Conservation (phyloP, 2,329 filamentous ascomycete genomes). For the Ophiosphaerella korrae region DNA sequence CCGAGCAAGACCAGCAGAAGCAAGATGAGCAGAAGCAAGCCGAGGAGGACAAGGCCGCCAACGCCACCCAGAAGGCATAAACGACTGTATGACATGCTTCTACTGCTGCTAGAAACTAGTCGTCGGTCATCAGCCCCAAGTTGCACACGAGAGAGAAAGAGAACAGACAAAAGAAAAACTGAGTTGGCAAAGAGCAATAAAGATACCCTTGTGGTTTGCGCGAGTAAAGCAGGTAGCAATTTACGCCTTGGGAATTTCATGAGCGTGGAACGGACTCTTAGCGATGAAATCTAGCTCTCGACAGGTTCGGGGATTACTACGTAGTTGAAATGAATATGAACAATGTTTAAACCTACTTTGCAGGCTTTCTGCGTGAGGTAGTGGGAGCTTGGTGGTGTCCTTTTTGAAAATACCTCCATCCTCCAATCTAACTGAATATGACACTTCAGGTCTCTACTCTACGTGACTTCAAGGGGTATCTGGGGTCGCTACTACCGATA, state of each 20-base stretch:
- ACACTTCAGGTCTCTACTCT: no score
- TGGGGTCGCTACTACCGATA: no score
- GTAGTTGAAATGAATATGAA: background rate
- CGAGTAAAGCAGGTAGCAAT: background rate
- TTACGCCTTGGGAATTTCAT: background rate
- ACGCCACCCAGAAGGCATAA: no score
- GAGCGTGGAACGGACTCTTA: no score
- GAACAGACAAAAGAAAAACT: no score
- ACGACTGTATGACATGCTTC: background rate
- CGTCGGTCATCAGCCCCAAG: background rate
- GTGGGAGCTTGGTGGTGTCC: no score
- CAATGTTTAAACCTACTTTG: background rate
- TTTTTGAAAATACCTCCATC: no score
- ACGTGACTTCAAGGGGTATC: no score
- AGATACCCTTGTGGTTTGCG: slow-evolving; percentile 28
- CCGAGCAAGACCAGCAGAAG: no score
- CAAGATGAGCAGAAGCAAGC: no score
- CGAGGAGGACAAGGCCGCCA: background rate
- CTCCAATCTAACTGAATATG: no score
- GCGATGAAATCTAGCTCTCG: background rate
- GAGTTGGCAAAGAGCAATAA: background rate
- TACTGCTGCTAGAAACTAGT: background rate
- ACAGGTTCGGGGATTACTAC: background rate
- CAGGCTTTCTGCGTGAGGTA: no score
- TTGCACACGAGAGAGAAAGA: background rate